Evolutionary conservation across 108 stramenopile species (phyloP), one percentile per base, ranked within the genome.

Genomic region (Craspedostauros australis): DNA sequence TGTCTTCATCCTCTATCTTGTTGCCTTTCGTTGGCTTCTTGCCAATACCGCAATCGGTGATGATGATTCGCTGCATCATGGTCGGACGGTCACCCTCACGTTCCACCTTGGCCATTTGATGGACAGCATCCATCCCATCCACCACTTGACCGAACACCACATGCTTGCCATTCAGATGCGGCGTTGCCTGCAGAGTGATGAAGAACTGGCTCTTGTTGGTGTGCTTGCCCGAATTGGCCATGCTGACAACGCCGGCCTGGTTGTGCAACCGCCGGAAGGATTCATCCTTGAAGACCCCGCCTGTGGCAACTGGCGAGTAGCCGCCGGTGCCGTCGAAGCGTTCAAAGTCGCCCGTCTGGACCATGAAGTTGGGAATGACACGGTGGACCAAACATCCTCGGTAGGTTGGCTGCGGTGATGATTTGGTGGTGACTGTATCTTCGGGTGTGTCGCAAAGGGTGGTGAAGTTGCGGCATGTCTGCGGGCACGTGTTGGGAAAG

Each of bases 131-230:
- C 36, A 91, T 72, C 2, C 92, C 88, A 11, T 48, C 39, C 8
- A 70, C 39, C 12, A 93, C 86, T 18, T 42, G n/a, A 2, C 89
- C 93, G 64, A 94, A 94, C 5, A 73, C 87, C 6, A 82, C 77
- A 66, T 90, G 86, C 50, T 89, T 88, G 6, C 74, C 82, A 64
- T 94, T 79, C 41, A 94, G 68, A 58, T 85, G 82, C 12, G 75
- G 52, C 3, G 83, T 50, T 25, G 63, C 67, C 2, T 62, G 66
- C 24, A 84, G 50, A 6, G 86, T 88, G 20, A 95, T 74, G 39
- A 66, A 66, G 52, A 95, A 91, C 50, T 91, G 90, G 20, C 76
- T 79, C 11, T 85, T 82, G 62, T 90, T 91, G 0, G 90, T 89
- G 67, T 89, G 58, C 39, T 75, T 84, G 8, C 83, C 79, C 16